A percentile compares a stretch with the other conserved stretches of the same genome.
Conservation (phyloP, 2,329 filamentous ascomycete species). For the Xylaria sp. region DNA sequence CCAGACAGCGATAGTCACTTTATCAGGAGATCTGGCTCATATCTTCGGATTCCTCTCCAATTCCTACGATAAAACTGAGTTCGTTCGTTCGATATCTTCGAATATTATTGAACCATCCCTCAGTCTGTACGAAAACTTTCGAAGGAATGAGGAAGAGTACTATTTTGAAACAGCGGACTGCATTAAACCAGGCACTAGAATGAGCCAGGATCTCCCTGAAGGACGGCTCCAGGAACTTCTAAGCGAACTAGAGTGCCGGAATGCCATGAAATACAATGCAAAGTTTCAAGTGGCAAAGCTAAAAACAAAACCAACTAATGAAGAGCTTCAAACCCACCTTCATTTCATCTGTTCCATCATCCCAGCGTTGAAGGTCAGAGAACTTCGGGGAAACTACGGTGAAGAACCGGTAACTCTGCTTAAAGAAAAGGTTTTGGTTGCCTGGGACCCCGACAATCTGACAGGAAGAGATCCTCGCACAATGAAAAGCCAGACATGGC, state of each 20-base stretch:
- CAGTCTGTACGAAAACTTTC: slow-evolving; percentile 3
- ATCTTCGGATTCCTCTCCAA: not conserved
- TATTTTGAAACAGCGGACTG: slow-evolving; percentile 44
- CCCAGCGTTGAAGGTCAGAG: slow-evolving; percentile 52
- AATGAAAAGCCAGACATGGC: slow-evolving; percentile 4
- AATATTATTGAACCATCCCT: slow-evolving; percentile 8
- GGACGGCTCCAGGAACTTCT: not conserved
- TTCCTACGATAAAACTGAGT: not conserved
- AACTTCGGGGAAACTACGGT: slow-evolving; percentile 46
- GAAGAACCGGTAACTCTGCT: slow-evolving; percentile 50
- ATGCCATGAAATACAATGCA: not conserved
- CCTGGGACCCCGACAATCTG: slow-evolving; percentile 44
- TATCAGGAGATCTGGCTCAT: slow-evolving; percentile 4
- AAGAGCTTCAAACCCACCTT: slow-evolving; percentile 48
- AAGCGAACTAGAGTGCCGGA: not conserved
- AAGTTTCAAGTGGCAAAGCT: slow-evolving; percentile 10
- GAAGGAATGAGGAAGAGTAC: not conserved
- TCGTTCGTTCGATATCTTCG: slow-evolving; percentile 4
- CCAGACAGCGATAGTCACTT: not conserved
- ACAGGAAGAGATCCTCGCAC: not conserved
- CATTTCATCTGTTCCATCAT: slow-evolving; percentile 50
- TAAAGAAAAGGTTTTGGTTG: slow-evolving; percentile 53
- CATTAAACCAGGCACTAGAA: not conserved
- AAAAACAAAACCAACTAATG: slow-evolving; percentile 45
- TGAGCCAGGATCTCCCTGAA: not conserved